Evolutionary conservation across 2,329 filamentous ascomycete genomes (phyloP), one percentile per base, ranked within the genome.

Genomic region (Lasiodiplodia gonubiensis): DNA sequence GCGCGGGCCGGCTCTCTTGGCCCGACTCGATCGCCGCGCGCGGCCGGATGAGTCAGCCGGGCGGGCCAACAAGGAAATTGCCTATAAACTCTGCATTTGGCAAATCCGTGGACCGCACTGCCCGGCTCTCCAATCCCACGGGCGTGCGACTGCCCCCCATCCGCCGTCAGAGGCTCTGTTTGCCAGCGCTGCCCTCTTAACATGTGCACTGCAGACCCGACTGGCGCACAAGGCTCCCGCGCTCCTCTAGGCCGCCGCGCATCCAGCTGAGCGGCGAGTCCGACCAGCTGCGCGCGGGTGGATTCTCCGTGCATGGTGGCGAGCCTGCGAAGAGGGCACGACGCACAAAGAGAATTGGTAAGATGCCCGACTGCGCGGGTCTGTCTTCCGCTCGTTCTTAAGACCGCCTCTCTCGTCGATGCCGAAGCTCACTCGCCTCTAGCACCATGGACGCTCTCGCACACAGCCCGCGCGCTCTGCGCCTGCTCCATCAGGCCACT

Each of bases 391-490:
- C 39, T 18, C 51, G 12, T 33, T 30, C 48, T 64, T 25, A 37
- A 33, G 21, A 6, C 21, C 14, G 37, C 51, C 39, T 42, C 11
- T 53, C 46, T 53, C 21, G 30, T 37, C 27, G 53, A 66, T 57
- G 39, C 30, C n/a, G 46, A 59, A 37, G 37, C 59, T 63, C 59
- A 63, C 59, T 51, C 46, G 59, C 59, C 59, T 25, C 46, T 64
- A 51, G 49, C 48, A 48, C 55, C 66, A 67, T 67, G 66, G 66
- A 67, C 48, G 11, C 66, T n/a, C 49, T 39, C 35, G 33, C 57
- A 7, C 18, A 37, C 39, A 52, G 30, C 37, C 42, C 48, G 57
- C 66, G 42, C 35, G 57, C 66, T n/a, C 49, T 67, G 57, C 48
- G 37, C 25, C 21, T 67, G 37, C 37, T 67, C 49, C 66, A 54